Base-by-base conservation (phyloP, 495 filamentous ascomycete genomes). In the Pyronema domesticum region DNA sequence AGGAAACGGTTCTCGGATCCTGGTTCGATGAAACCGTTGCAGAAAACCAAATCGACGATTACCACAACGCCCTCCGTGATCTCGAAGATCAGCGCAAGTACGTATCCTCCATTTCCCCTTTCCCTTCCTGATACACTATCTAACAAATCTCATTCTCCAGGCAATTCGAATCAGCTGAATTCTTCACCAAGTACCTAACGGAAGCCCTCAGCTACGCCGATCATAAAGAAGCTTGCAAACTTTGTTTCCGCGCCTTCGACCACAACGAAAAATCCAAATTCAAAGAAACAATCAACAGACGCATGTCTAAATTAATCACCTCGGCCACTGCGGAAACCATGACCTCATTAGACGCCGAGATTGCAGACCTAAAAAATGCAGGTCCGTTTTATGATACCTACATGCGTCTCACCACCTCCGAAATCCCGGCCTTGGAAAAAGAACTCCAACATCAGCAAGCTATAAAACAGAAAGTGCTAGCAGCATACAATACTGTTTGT, bases 321-420 rank as follows among this genome's bases (percentile, higher is more conserved):
- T 30, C 23, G 23, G 23, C 23, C 1, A 30, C 23, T 30, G 23
- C 23, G 23, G 23, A 30, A 30, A 30, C 23, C 5, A 30, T 30
- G 23, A 5, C 23, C 5, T 30, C 23, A 2, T 5, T 43, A 2
- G 39, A 43, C 6, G 39, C 11, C 14, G 45, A n/a, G 71, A 74
- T 55, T 52, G 63, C 13, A 5, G 23, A 30, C 5, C 5, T 30
- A 5, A 30, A 80, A 40, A 73, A 74, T 10, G 83, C 76, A 17
- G 76, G 76, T 40, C 70, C 79, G 7, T 74, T 78, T 51, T 86
- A 84, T 61, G 86, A 94, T 44, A 77, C 77, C 0, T 89, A 83
- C 71, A 68, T 73, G 36, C 78, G 82, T 34, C 70, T 95, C 17
- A 73, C 73, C 23, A 68, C 77, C 51, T 74, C 68, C 3, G 87